Evolutionary conservation across 2,329 filamentous ascomycete species (phyloP).

Genomic region (Paecilomyces sp.): DNA sequence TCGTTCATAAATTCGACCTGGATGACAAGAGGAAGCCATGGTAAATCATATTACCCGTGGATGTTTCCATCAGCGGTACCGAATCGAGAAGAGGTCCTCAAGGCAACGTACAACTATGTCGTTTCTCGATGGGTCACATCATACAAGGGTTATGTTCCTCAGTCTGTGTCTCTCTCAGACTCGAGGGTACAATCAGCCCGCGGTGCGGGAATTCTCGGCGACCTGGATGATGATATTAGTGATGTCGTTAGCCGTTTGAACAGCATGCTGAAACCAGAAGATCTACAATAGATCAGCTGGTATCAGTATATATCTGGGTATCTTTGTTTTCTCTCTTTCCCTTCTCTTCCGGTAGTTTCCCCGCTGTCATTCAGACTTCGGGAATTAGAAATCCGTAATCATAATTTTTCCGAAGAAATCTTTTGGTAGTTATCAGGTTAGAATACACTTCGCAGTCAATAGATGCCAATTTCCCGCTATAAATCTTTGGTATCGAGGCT

Average conservation of each 20-base stretch:
- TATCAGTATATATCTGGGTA: no score
- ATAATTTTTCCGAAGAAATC: no score
- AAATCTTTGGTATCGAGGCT: no score
- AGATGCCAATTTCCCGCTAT: no score
- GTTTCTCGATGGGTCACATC: background rate
- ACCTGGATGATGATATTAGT: background rate
- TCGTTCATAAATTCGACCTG: background rate
- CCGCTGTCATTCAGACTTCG: no score
- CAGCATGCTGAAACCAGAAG: background rate
- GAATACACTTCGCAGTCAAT: no score
- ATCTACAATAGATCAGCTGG: background rate
- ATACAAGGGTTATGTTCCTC: background rate
- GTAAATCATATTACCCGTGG: background rate
- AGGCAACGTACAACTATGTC: background rate
- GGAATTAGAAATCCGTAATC: no score
- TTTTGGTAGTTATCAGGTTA: no score
- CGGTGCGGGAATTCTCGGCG: background rate
- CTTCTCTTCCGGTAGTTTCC: no score
- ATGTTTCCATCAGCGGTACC: background rate
- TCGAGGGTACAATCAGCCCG: background rate
- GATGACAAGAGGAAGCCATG: background rate
- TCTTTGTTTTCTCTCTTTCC: no score
- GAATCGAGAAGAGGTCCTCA: background rate
- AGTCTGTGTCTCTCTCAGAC: background rate
- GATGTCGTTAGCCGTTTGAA: background rate